A percentile compares a stretch with the other conserved stretches of the same genome.
These are phyloP conservation scores for Coniosporium tulheliwenetii DNA, from an alignment of 2,329 filamentous ascomycete genomes.

Conservation along the genomic window DNA sequence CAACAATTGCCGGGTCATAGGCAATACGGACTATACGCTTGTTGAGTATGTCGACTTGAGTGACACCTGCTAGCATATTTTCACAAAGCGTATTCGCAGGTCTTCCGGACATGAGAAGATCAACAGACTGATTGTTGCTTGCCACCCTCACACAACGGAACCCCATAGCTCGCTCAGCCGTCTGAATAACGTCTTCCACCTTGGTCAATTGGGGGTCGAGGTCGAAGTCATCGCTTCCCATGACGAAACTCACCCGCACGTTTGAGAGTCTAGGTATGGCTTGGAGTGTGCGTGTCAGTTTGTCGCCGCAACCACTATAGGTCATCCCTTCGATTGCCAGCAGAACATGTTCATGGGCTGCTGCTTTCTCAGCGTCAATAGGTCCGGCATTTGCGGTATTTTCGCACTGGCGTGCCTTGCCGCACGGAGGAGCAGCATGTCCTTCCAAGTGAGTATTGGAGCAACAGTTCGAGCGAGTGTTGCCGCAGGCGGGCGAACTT, in stretches of 20 bases:
- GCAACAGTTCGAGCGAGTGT: no score
- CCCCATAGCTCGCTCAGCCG: slow-evolving; percentile 40
- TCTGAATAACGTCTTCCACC: slow-evolving; percentile 28
- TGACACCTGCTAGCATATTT: slow-evolving; percentile 21
- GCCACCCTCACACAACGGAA: slow-evolving; percentile 41
- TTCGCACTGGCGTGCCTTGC: no score
- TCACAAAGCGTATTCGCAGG: slow-evolving; percentile 1
- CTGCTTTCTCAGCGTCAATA: slow-evolving; percentile 11
- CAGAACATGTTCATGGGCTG: slow-evolving; percentile 35
- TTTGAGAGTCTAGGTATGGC: slow-evolving; percentile 34
- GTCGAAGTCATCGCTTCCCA: slow-evolving; percentile 50
- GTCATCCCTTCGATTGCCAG: slow-evolving; percentile 54
- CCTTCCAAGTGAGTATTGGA: no score
- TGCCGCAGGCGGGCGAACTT: no score
- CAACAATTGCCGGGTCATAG: slow-evolving; percentile 33
- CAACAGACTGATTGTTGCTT: slow-evolving; percentile 32
- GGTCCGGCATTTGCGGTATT: neutral
- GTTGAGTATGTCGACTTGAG: slow-evolving; percentile 13
- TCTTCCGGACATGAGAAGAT: slow-evolving; percentile 28
- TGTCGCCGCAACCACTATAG: slow-evolving; percentile 56
- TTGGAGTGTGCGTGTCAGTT: slow-evolving; percentile 39
- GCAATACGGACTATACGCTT: slow-evolving; percentile 22
- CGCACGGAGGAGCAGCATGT: no score
- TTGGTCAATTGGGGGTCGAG: slow-evolving; percentile 25
- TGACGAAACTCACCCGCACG: slow-evolving; percentile 47